These are phyloP conservation scores for Omphalotus guepiniiformis DNA, from an alignment of 768 basidiomycete species.

Conservation along the genomic window DNA sequence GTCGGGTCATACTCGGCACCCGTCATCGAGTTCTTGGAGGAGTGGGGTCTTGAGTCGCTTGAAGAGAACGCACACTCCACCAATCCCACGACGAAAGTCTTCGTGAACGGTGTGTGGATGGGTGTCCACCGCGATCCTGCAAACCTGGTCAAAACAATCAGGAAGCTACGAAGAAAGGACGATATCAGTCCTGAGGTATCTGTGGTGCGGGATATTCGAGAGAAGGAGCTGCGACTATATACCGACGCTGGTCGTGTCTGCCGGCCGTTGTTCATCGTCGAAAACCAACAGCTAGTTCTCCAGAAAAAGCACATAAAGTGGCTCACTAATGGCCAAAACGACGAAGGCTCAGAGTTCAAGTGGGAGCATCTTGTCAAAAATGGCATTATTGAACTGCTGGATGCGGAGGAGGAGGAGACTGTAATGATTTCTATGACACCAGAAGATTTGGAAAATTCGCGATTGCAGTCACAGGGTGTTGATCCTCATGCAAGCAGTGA, in stretches of 20 bases:
- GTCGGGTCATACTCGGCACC: slow-evolving; percentile 95
- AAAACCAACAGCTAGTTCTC: slow-evolving; percentile 79
- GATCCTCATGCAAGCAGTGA: slow-evolving; percentile 57
- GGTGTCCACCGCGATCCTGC: slow-evolving; percentile 95
- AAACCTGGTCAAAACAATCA: slow-evolving; percentile 88
- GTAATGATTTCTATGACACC: slow-evolving; percentile 99
- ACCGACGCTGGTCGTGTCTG: slow-evolving; percentile 97
- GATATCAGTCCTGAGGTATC: slow-evolving; percentile 96
- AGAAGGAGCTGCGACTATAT: slow-evolving; percentile 89
- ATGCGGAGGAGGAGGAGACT: slow-evolving; percentile 99
- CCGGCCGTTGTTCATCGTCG: slow-evolving; percentile 95
- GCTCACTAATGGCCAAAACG: slow-evolving; percentile 55
- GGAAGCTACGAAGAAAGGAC: slow-evolving; percentile 87
- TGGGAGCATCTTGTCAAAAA: slow-evolving; percentile 85
- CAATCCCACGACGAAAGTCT: slow-evolving; percentile 89
- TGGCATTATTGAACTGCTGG: slow-evolving; percentile 90
- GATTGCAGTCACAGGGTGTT: slow-evolving; percentile 57
- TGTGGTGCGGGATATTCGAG: slow-evolving; percentile 95
- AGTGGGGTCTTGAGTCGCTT: slow-evolving; percentile 94
- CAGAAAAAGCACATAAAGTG: slow-evolving; percentile 82
- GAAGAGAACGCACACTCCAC: slow-evolving; percentile 89
- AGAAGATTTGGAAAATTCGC: slow-evolving; percentile 87
- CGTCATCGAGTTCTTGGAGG: slow-evolving; percentile 96
- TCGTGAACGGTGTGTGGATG: slow-evolving; percentile 99
- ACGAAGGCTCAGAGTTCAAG: slow-evolving; percentile 63